Base-by-base conservation (phyloP, 345 rosid species). In the Arabidopsis arenosa region DNA sequence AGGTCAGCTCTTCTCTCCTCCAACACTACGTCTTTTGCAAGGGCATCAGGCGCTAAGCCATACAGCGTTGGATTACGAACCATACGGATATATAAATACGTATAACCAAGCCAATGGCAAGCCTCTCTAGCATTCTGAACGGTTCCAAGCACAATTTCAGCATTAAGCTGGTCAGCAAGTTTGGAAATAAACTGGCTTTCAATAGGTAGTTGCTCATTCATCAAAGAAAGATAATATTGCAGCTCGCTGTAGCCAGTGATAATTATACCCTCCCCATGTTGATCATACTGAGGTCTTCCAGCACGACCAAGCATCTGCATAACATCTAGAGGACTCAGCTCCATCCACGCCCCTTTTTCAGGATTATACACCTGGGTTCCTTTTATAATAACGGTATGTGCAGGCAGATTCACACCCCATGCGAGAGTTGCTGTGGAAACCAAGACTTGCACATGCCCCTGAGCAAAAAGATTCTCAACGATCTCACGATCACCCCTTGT, bases 261-360 rank as follows among this genome's bases (percentile, higher is more conserved):
- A 75, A 95, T 90, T 73, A 95, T 95, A 54, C 99, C 99, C 85
- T 92, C 97, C 54, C 99, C 97, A 44, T 82, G 80, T 15, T 91
- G 79, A 86, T 95, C 99, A 82, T 83, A 95, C 79, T 92, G 97
- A 70, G 99, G 99, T 79, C 97, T 84, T 75, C 99, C 97, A 14
- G 97, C 99, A 84, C 99, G 97, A 73, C 99, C 99, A 80, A 95
- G 86, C 97, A 95, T 95, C 90, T 95, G 99, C 99, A 95, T 92
- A 59, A 95, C 93, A 86, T 95, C 97, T 68, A 92, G 76, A 62
- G 97, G 97, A 75, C 97, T 90, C 62, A 95, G 84, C 73, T 95
- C 97, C 21, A 92, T 90, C 97, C 97, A 95, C 35, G 97, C 92
- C 65, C 99, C 99, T 81, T 95, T 95, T 74, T 95, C 99, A 30